A percentile compares a stretch with the other conserved stretches of the same genome.
These are phyloP conservation scores for Hygrophoropsis aurantiaca DNA, from an alignment of 768 basidiomycete species.

Conservation along the genomic window DNA sequence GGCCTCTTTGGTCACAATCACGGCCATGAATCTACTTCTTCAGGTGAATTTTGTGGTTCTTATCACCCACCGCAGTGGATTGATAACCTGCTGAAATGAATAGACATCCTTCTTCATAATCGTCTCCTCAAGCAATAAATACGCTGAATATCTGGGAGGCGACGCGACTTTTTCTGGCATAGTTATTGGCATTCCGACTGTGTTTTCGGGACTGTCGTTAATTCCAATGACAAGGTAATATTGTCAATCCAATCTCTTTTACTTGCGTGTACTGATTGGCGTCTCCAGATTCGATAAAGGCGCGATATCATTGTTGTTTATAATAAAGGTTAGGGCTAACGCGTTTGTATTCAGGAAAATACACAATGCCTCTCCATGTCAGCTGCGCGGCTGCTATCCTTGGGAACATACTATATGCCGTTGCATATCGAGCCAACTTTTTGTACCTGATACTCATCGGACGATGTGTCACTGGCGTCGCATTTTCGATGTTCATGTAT, in stretches of 20 bases:
- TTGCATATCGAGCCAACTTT: slow-evolving; percentile 57
- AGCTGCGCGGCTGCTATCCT: slow-evolving; percentile 51
- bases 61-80: neutral
- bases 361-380: slow-evolving; percentile 53
- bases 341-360: slow-evolving; percentile 43
- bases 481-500: slow-evolving; percentile 68
- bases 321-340: neutral
- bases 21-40: slow-evolving; percentile 42
- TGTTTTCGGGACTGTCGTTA: slow-evolving; percentile 58
- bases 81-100: too few relatives aligned
- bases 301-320: slow-evolving; percentile 16
- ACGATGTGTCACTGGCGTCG: slow-evolving; percentile 61
- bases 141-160: slow-evolving; percentile 63
- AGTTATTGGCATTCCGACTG: slow-evolving; percentile 63
- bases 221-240: slow-evolving; percentile 54
- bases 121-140: slow-evolving; percentile 64
- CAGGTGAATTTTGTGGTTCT: slow-evolving; percentile 34
- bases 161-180: slow-evolving; percentile 71
- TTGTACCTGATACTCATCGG: slow-evolving; percentile 72
- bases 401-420: slow-evolving; percentile 59
- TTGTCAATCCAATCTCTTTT: too few relatives aligned
- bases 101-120: slow-evolving; percentile 71
- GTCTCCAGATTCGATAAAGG: slow-evolving; percentile 64
- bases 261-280: too few relatives aligned
- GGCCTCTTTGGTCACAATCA: slow-evolving; percentile 44